phyloP scores from a whole-genome alignment of 106 monocot species.

The Dendrobium chrysotoxum region DNA sequence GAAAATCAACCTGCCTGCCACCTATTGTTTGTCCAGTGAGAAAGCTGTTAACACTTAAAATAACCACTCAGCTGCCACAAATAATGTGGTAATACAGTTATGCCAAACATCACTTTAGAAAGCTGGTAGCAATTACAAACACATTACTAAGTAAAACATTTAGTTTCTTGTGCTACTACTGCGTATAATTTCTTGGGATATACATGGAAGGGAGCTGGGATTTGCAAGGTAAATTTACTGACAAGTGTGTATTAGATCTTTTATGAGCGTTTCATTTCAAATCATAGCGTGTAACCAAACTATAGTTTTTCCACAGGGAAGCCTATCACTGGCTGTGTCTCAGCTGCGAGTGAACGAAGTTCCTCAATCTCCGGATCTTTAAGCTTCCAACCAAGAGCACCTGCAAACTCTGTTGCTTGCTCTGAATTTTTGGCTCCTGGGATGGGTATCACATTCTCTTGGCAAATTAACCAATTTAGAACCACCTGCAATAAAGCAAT shows the following conservation, averaged over 20 bases:
- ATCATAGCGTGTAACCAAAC: background rate
- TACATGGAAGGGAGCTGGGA: background rate
- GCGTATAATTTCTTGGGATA: background rate
- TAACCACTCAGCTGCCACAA: background rate
- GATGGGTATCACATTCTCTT: slow-evolving; percentile 65
- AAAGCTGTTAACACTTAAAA: background rate
- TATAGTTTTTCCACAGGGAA: slow-evolving; percentile 71
- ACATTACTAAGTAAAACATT: background rate
- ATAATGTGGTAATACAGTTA: background rate
- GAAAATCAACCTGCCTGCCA: no score
- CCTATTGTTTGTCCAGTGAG: background rate
- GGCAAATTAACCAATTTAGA: slow-evolving; percentile 62
- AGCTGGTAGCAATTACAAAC: background rate
- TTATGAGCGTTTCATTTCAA: background rate
- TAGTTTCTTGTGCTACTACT: background rate
- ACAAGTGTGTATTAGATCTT: background rate
- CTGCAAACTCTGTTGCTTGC: slow-evolving; percentile 58
- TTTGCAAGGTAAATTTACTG: background rate
- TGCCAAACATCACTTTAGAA: background rate
- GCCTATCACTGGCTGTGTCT: slow-evolving; percentile 36
- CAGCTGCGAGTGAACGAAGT: slow-evolving; percentile 39
- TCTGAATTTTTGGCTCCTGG: slow-evolving; percentile 68
- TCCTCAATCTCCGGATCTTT: slow-evolving; percentile 49
- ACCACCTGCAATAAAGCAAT: slow-evolving; percentile 32
- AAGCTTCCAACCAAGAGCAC: slow-evolving; percentile 66